Conservation (phyloP, 495 filamentous ascomycete genomes). For the Bombardia bombarda region DNA sequence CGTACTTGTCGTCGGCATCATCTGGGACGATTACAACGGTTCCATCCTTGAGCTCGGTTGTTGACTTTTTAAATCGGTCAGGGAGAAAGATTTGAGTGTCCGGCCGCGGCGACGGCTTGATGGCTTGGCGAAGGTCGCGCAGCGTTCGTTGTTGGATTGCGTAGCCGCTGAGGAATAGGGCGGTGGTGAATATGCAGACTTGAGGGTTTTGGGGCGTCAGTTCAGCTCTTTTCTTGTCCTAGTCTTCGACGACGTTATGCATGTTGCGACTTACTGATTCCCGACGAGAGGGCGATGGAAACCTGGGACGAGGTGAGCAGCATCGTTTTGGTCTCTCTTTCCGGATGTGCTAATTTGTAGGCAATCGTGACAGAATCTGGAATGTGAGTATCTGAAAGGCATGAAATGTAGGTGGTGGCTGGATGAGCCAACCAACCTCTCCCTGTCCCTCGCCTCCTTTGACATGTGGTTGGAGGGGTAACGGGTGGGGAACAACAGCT, state of each 20-base stretch:
- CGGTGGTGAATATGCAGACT: slow-evolving; percentile 44
- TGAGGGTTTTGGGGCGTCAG: not conserved
- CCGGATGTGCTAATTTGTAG: not conserved
- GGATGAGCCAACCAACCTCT: too few species aligned
- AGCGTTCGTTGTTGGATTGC: slow-evolving; percentile 48
- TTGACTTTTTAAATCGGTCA: slow-evolving; percentile 25
- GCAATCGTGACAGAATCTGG: not conserved
- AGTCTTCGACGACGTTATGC: slow-evolving; percentile 4
- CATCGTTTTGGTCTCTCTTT: slow-evolving; percentile 17
- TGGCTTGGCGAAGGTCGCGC: slow-evolving; percentile 39
- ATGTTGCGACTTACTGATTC: slow-evolving; percentile 33
- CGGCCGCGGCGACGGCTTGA: slow-evolving; percentile 29
- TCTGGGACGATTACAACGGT: slow-evolving; percentile 23
- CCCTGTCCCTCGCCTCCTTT: too few species aligned
- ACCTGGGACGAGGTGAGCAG: slow-evolving; percentile 47
- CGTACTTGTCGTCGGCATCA: not conserved
- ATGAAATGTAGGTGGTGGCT: too few species aligned
- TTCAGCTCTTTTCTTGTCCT: not conserved
- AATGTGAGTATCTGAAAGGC: too few species aligned
- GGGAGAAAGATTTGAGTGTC: slow-evolving; percentile 38
- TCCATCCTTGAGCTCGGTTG: slow-evolving; percentile 30
- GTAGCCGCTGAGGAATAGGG: slow-evolving; percentile 46
- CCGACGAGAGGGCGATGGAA: slow-evolving; percentile 40
- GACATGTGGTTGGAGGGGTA: slow-evolving; percentile 22
- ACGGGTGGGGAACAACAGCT: slow-evolving; percentile 1